Base-by-base conservation (phyloP, 768 basidiomycete genomes). In the Rhodotorula taiwanensis region DNA sequence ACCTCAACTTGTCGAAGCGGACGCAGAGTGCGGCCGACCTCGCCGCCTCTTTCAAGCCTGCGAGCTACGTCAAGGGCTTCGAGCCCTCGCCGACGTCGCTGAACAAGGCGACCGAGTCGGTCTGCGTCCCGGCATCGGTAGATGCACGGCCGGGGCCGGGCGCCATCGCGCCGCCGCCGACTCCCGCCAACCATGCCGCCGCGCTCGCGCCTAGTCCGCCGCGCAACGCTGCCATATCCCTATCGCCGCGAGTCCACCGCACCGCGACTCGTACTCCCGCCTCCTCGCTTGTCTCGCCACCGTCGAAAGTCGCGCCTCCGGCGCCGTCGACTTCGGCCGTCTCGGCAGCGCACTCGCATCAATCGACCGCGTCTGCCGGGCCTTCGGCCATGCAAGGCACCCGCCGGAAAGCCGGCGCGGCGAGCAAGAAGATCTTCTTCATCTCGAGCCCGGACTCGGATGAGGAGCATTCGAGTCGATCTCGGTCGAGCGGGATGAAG, bases 361-460 rank as follows among this genome's bases (percentile, higher is more conserved):
- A 56, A 33, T 53, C 50, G 2, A 42, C 27, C 27, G 39, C 36
- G 2, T 28, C 39, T 8, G 39, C 52, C 20, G 52, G 52, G 10
- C 41, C 50, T 10, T 43, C 48, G 16, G 33, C 51, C 13, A 9
- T 28, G 54, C 64, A 27, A 44, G 45, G 15, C 36, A 25, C 31
- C 1, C 54, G 39, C 21, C 60, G 62, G 50, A 41, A 36, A 10
- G 47, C 61, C 11, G 59, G 58, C 42, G 10, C 25, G 7, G 34
- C 44, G 47, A 47, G 48, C 36, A 70, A 62, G 50, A 72, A 70
- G 60, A 68, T 72, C 55, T 72, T 72, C 45, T 72, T 72, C 69
- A 72, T 72, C 48, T 70, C 70, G 60, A 61, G 62, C 9, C 71
- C 71, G 14, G 60, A 63, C 30, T 64, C 62, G 41, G 67, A 69